phyloP scores from a whole-genome alignment of 2,329 filamentous ascomycete species.

The Diplodia seriata region DNA sequence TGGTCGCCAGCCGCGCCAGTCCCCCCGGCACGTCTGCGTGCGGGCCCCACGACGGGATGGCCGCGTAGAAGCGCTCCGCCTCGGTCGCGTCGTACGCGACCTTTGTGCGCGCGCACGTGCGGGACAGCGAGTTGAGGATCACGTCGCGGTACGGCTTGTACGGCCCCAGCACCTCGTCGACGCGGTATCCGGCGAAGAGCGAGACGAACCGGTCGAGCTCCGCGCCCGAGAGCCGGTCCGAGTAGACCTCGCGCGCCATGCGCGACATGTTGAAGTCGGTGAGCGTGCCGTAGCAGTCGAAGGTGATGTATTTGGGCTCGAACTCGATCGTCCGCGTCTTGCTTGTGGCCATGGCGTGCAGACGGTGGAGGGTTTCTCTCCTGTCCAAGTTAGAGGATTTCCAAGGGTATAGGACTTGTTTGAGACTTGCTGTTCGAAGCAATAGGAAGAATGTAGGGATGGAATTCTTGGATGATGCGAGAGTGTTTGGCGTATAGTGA shows the following conservation, averaged over 20 bases:
- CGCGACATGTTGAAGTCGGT: constrained; percentile 33
- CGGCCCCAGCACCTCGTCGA: constrained; percentile 30
- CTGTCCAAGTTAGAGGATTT: too few species aligned
- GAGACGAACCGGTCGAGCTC: constrained; percentile 31
- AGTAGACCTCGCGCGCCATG: constrained; percentile 28
- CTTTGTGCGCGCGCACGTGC: constrained; percentile 20
- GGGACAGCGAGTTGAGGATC: constrained; percentile 22
- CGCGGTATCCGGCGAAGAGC: constrained; percentile 29
- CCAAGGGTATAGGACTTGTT: too few species aligned
- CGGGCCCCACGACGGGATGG: constrained; percentile 31
- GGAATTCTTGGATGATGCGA: too few species aligned
- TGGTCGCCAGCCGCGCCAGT: constrained; percentile 14
- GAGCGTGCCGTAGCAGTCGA: constrained; percentile 33
- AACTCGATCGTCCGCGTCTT: constrained; percentile 1
- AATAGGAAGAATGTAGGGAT: too few species aligned
- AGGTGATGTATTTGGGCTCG: constrained; percentile 33
- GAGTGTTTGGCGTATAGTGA: too few species aligned
- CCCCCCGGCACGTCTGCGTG: constrained; percentile 29
- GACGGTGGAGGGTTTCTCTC: too few species aligned
- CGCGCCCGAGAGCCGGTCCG: constrained; percentile 1
- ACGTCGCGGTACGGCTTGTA: constrained; percentile 33
- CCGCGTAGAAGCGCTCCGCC: constrained; percentile 25
- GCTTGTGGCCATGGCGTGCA: neutral
- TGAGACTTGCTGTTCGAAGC: too few species aligned
- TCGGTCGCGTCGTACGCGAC: constrained; percentile 1